Conservation (phyloP, 2,329 filamentous ascomycete genomes). For the Penicillium sp. region DNA sequence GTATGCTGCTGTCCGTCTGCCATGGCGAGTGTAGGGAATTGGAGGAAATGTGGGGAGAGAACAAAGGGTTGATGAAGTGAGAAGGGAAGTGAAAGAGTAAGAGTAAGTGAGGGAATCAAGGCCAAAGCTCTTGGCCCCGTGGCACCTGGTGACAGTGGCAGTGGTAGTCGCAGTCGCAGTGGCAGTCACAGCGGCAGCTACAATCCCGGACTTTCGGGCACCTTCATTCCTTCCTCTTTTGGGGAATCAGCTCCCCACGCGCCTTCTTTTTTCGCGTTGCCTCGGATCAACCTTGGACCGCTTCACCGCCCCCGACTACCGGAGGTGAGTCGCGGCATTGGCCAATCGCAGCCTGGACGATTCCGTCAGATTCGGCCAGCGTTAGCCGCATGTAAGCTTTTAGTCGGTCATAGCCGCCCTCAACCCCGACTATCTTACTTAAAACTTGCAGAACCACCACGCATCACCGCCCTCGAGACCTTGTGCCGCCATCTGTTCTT, state of each 20-base stretch:
- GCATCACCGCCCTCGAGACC: not conserved
- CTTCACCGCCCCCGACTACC: slow-evolving; percentile 23
- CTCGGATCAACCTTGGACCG: slow-evolving; percentile 3
- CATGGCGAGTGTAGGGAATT: slow-evolving; percentile 20
- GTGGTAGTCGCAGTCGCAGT: not conserved
- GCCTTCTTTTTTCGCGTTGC: slow-evolving; percentile 20
- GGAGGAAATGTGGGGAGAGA: not conserved
- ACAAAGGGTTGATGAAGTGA: not conserved
- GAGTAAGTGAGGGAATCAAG: not conserved
- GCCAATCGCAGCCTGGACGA: slow-evolving; percentile 16
- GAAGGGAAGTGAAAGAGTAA: not conserved
- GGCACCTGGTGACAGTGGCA: not conserved
- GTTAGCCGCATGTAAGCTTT: slow-evolving; percentile 29
- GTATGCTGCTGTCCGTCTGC: slow-evolving; percentile 31
- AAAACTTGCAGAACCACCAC: not conserved
- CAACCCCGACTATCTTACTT: slow-evolving; percentile 10
- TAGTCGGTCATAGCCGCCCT: slow-evolving; percentile 12
- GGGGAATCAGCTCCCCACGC: slow-evolving; percentile 19
- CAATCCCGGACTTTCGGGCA: not conserved
- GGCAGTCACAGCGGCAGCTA: not conserved
- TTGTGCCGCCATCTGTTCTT: not conserved
- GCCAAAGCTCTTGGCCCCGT: too few species aligned
- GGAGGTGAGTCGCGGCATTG: slow-evolving; percentile 14
- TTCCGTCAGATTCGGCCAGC: slow-evolving; percentile 18
- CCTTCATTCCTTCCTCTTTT: not conserved